These are phyloP conservation scores for Ogataea pignaliae DNA, from an alignment of 805 yeast genomes.

Conservation along the genomic window DNA sequence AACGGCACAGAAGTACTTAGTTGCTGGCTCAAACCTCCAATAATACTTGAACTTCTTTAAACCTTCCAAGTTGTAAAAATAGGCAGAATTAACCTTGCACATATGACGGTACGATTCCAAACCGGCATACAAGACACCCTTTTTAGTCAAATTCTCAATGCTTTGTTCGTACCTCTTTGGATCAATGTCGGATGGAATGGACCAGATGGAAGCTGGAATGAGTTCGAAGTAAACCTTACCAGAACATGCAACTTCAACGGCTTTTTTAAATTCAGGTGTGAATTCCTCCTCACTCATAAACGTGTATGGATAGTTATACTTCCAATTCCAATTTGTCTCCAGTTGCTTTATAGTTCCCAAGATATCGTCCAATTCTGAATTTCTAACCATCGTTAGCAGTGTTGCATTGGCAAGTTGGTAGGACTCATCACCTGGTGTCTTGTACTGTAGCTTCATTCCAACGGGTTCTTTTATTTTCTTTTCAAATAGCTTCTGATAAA, in stretches of 20 bases:
- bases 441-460: conserved; percentile 23
- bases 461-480: conserved; percentile 42
- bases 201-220: conserved; percentile 46
- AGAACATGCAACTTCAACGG: conserved; percentile 34
- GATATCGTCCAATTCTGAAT: conserved; percentile 48
- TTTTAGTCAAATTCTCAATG: conserved; percentile 22
- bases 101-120: conserved; percentile 75
- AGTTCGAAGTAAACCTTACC: conserved; percentile 20
- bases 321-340: conserved; percentile 56
- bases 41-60: conserved; percentile 72
- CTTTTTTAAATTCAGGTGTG: conserved; percentile 46
- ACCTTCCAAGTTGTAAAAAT: conserved; percentile 68
- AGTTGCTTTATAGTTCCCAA: conserved; percentile 48
- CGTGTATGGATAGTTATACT: conserved; percentile 71
- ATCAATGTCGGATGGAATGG: conserved; percentile 54
- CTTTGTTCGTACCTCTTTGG: conserved; percentile 16
- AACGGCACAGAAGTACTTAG: conserved; percentile 68
- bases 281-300: conserved; percentile 67
- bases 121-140: conserved; percentile 66
- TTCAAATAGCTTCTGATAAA: conserved; percentile 32
- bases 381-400: conserved; percentile 59
- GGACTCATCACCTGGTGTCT: conserved; percentile 5
- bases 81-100: conserved; percentile 86
- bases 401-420: conserved; percentile 56
- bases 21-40: conserved; percentile 91